Evolutionary conservation across 441 rosid species (phyloP), one percentile per base, ranked within the genome.

Genomic region (Populus hybrid): DNA sequence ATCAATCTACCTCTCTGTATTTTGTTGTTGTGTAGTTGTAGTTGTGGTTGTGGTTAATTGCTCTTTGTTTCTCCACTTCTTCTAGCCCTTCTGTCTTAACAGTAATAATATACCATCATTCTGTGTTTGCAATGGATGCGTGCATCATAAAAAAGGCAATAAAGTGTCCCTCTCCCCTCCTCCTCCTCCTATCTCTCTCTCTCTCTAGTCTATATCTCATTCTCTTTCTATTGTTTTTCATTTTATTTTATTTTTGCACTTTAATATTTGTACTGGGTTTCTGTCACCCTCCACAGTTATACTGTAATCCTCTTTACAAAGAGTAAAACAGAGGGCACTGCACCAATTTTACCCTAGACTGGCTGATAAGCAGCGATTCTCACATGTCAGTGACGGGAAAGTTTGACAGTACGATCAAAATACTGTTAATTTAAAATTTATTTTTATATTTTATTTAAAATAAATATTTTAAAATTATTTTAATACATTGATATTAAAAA

Each of bases 51-150:
- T n/a, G n/a, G 56, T 50, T 67, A 59, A 72, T 53, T 53, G n/a
- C 59, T 64, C 29, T 40, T 38, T 21, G 59, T 53, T 72, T 76
- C 7, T 20, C 38, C 35, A 31, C 72, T 74, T 71, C 76, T 78
- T 78, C 76, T 64, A 71, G n/a, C 71, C 74, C 78, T 65, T 80
- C 69, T 72, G 80, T 59, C 77, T 71, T 68, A 78, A 80, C 78
- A 82, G 85, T 66, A 71, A 66, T 59, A 18, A 77, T 80, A 82
- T 78, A 77, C 73, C 61, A 53, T 53, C 86, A 74, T 61, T 81
- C 79, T 73, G 78, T 84, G 80, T 78, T 83, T 80, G 86, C 88
- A 84, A 85, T 82, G 90, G 89, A 86, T 88, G 91, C 93, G 93
- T 90, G 88, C 86, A 88, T 83, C 90, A 81, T 84, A 81, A 82